Conservation (phyloP, 805 yeast genomes). For the Lachancea nothofagi region DNA sequence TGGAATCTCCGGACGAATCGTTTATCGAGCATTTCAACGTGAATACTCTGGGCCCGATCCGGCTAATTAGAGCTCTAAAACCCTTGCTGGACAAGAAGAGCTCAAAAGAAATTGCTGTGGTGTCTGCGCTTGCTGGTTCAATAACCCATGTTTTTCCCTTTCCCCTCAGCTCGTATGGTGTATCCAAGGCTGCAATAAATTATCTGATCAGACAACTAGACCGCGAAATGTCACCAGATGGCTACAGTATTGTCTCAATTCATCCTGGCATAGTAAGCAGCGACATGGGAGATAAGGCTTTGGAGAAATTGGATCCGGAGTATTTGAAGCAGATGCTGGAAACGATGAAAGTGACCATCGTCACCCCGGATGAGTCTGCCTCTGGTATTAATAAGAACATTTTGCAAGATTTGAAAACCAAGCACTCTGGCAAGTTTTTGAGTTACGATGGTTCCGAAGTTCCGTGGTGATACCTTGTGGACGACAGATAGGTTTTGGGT, state of each 20-base stretch:
- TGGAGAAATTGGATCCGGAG: background rate
- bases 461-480: conserved; percentile 4
- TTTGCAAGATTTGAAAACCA: conserved; percentile 18
- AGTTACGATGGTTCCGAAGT: conserved; percentile 21
- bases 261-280: conserved; percentile 40
- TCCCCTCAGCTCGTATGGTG: conserved; percentile 30
- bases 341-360: conserved; percentile 4
- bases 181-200: conserved; percentile 37
- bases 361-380: conserved; percentile 29
- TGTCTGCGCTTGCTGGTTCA: conserved; percentile 28
- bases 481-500: no score
- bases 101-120: conserved; percentile 25
- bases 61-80: conserved; percentile 13
- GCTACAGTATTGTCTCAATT: conserved; percentile 30
- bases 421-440: conserved; percentile 29
- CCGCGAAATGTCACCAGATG: conserved; percentile 23
- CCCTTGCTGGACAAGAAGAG: conserved; percentile 20
- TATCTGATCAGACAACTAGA: conserved; percentile 27
- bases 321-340: conserved; percentile 1
- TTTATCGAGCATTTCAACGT: conserved; percentile 13
- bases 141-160: conserved; percentile 16
- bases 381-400: conserved; percentile 13
- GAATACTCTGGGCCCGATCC: conserved; percentile 16
- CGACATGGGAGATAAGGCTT: conserved; percentile 27
- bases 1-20: conserved; percentile 10